A percentile compares a stretch with the other conserved stretches of the same genome.
phyloP scores from a whole-genome alignment of 768 basidiomycete species.

The Podaxis sp. region DNA sequence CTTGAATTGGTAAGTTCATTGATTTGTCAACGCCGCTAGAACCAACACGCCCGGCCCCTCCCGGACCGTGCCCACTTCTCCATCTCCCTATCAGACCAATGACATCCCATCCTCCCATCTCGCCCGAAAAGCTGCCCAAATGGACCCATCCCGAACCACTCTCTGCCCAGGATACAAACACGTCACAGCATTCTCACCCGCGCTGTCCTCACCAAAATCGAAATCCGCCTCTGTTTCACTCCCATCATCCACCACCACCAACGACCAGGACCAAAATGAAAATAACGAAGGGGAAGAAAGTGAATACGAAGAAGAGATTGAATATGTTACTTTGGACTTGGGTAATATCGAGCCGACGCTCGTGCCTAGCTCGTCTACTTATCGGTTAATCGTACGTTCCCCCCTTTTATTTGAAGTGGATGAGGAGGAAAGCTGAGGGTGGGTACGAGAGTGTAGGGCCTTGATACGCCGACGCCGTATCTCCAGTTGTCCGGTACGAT shows the following conservation, averaged over 20 bases:
- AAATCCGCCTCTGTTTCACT: not conserved
- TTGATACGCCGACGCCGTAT: slow-evolving; percentile 76
- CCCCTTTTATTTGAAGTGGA: not conserved
- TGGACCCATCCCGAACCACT: slow-evolving; percentile 21
- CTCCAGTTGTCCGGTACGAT: slow-evolving; percentile 76
- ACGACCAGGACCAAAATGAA: slow-evolving; percentile 26
- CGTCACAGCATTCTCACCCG: slow-evolving; percentile 30
- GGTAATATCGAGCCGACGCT: slow-evolving; percentile 72
- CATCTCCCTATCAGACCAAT: too few species aligned
- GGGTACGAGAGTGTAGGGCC: slow-evolving; percentile 42
- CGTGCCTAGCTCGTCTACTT: slow-evolving; percentile 66
- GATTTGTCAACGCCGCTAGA: too few species aligned
- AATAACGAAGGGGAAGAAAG: slow-evolving; percentile 67
- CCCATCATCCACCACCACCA: not conserved
- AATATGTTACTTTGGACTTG: slow-evolving; percentile 74
- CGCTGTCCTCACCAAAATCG: slow-evolving; percentile 3
- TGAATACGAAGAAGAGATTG: slow-evolving; percentile 48
- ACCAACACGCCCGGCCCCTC: too few species aligned
- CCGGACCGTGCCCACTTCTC: too few species aligned
- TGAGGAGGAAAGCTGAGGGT: not conserved
- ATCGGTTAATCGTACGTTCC: slow-evolving; percentile 68
- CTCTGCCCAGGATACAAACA: slow-evolving; percentile 63
- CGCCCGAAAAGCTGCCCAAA: not conserved
- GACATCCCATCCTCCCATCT: not conserved
- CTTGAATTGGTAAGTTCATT: too few species aligned